Conservation (phyloP, 2,329 filamentous ascomycete species). For the Lecanosticta acicola region DNA sequence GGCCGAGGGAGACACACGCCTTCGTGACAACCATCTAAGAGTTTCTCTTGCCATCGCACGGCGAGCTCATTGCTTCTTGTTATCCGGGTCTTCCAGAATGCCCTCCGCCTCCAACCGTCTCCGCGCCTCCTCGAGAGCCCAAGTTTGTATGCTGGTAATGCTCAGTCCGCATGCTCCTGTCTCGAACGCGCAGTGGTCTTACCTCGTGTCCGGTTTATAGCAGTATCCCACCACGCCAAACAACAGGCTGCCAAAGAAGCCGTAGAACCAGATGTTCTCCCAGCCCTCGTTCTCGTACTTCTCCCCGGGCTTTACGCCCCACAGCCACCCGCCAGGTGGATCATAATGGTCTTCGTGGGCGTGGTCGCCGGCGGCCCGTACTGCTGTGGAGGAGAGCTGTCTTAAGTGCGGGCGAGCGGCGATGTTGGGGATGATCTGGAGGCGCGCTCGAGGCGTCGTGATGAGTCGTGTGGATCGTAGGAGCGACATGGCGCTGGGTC, state of each 20-base stretch:
- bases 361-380: slow-evolving; percentile 45
- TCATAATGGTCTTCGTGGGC: slow-evolving; percentile 80
- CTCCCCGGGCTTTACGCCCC: slow-evolving; percentile 88
- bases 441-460: slow-evolving; percentile 27
- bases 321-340: slow-evolving; percentile 85
- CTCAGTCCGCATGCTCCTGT: not conserved
- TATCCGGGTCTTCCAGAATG: slow-evolving; percentile 72
- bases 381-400: slow-evolving; percentile 30
- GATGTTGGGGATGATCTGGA: slow-evolving; percentile 30
- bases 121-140: slow-evolving; percentile 95
- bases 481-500: slow-evolving; percentile 25
- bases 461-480: slow-evolving; percentile 28
- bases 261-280: slow-evolving; percentile 81
- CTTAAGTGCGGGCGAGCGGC: slow-evolving; percentile 25
- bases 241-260: slow-evolving; percentile 72
- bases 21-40: not conserved
- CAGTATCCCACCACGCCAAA: slow-evolving; percentile 75
- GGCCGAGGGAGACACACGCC: not conserved
- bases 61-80: slow-evolving; percentile 15
- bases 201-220: slow-evolving; percentile 99
- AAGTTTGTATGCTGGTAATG: slow-evolving; percentile 82
- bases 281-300: slow-evolving; percentile 95
- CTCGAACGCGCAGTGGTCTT: slow-evolving; percentile 35
- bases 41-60: not conserved
- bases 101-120: slow-evolving; percentile 93